Base-by-base conservation (phyloP, 1,284 basidiomycete species). In the Marasmius oreades region DNA sequence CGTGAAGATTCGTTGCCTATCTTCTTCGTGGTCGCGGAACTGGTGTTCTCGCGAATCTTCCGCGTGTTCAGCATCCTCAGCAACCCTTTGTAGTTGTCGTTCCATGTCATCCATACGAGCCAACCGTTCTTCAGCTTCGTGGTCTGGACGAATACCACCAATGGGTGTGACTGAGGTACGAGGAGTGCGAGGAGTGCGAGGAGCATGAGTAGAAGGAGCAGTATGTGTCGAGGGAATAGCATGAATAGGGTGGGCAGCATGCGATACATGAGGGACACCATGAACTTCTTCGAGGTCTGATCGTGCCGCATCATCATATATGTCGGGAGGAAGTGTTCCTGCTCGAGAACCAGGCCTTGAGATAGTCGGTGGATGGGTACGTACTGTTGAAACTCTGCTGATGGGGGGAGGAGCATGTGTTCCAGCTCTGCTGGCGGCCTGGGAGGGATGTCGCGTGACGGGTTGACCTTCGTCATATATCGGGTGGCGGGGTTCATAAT, bases 1-100 rank as follows among this genome's bases (percentile, higher is more conserved):
- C 34, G 75, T 62, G 68, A 90, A 90, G 2, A 84, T 67, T 5
- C 73, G 78, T 20, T 87, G 76, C 16, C 88, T 74, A 53, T 82
- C 82, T 10, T 84, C 81, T 67, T 91, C 89, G 60, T 81, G 78
- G 1, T 73, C 72, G 14, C 79, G 77, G 71, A 87, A 90, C 36
- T 83, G 79, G 3, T 68, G 67, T 58, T 90, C 87, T 11, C 87
- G 78, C 51, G 71, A 73, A 39, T 80, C 75, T 64, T 91, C 88
- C 1, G 79, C 80, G 47, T 81, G 78, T 45, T 79, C 74, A 0
- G 82, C 77, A 1, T 75, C 73, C 11, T 75, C 72, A 7, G 75
- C 71, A 7, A 79, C 70, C 31, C 79, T 69, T 0, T 73, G 69
- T 12, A 88, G 61, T 31, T 76, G 76, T 18, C 71, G 68, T 51